Evolutionary conservation across 148 eudicot species (phyloP), one percentile per base, ranked within the genome.

Genomic region (Arbutus unedo): DNA sequence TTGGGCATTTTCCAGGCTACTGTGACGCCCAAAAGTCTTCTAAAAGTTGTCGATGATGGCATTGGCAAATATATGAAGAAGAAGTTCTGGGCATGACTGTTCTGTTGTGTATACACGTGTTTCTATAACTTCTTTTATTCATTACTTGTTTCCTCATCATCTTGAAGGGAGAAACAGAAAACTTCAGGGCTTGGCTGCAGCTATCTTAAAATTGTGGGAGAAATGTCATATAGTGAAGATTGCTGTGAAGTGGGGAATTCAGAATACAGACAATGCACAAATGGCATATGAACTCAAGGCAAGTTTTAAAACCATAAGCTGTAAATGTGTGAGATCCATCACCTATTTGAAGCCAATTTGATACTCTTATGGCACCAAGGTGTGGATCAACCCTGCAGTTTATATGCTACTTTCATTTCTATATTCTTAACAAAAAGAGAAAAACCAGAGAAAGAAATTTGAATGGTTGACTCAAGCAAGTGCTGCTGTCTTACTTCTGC

Each of bases 251-350:
- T 93, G 88, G 91, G 99, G 99, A 50, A 86, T 83, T 81, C 98
- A 71, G 44, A 94, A 96, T 87, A 93, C 99, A 31, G 84, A 85
- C 86, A 90, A 96, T 85, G 93, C 93, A 86, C 93, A 91, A 86
- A 94, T 96, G 98, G 99, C 99, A 78, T 77, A 91, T 59, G 97
- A 96, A 86, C 93, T 96, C 57, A 94, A 94, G 98, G 99, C 88
- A 93, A 86, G 97, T 89, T 49, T 81, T 31, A 66, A 78, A 23
- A 59, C 47, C 25, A 68, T 4, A 66, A 59, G 78, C 5, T 54
- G 67, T 77, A 55, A 53, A 15, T 48, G 8, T 64, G 44, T 11
- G 47, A 85, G 47, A 44, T 83, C 51, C 55, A 49, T 76, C 43
- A 49, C 56, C n/a, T 73, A 59, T 6, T 62, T 62, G 64, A 48